These are phyloP conservation scores for Spathaspora sp. DNA, from an alignment of 1,139 yeast species.

Conservation along the genomic window DNA sequence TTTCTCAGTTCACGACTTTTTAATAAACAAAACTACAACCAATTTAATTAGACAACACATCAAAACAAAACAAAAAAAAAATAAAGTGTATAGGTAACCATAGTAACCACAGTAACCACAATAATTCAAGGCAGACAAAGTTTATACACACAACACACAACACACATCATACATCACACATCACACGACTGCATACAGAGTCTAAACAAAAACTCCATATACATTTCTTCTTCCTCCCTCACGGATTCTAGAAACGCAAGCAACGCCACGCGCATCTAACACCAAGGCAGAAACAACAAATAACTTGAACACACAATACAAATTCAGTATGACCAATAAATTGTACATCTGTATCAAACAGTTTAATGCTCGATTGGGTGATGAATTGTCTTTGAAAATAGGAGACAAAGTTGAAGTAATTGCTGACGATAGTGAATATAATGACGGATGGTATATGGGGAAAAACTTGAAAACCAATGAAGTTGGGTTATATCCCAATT, in stretches of 20 bases:
- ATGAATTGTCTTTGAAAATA: constrained; percentile 74
- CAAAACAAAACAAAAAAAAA: too few species aligned
- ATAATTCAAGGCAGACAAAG: too few species aligned
- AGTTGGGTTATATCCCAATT: constrained; percentile 87
- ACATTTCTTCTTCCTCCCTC: constrained; percentile 23
- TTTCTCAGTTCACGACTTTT: too few species aligned
- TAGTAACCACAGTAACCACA: too few species aligned
- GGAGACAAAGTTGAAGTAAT: constrained; percentile 90
- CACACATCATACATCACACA: too few species aligned
- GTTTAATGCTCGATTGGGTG: constrained; percentile 83
- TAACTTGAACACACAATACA: constrained; percentile 16
- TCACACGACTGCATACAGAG: too few species aligned
- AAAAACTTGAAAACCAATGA: constrained; percentile 66
- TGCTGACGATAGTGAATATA: constrained; percentile 89
- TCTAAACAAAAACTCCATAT: too few species aligned
- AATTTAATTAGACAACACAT: too few species aligned
- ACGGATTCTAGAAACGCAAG: neutral
- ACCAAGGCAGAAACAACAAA: constrained; percentile 18
- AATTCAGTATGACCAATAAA: constrained; percentile 8
- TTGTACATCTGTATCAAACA: constrained; percentile 70
- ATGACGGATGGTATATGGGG: constrained; percentile 98
- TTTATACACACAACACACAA: too few species aligned
- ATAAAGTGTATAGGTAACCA: too few species aligned
- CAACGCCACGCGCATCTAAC: constrained; percentile 5
- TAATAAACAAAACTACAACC: too few species aligned